Evolutionary conservation across 331 rosid species (phyloP).

Genomic region (Pyracantha coccinea): DNA sequence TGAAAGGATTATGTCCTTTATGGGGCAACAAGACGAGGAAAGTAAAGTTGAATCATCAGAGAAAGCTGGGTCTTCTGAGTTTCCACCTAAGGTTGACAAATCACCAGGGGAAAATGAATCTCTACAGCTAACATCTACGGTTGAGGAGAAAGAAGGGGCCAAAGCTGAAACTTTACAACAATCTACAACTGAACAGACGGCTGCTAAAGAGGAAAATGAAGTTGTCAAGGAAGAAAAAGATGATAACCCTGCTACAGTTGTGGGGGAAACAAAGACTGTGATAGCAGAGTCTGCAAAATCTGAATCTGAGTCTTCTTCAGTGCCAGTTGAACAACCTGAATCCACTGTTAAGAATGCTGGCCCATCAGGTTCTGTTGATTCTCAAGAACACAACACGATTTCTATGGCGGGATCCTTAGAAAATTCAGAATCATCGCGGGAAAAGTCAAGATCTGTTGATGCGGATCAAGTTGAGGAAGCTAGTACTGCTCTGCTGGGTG

Average conservation of each 20-base stretch:
- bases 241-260: constrained; percentile 24
- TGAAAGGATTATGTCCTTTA: constrained; percentile 59
- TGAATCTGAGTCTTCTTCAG: constrained; percentile 27
- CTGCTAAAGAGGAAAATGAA: constrained; percentile 30
- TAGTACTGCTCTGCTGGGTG: constrained; percentile 17
- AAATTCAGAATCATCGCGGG: constrained; percentile 26
- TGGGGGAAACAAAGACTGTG: constrained; percentile 25
- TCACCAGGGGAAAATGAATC: constrained; percentile 33
- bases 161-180: constrained; percentile 22
- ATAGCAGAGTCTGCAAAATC: constrained; percentile 28
- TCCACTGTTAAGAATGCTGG: constrained; percentile 28
- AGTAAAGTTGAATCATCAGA: constrained; percentile 31
- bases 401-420: constrained; percentile 28
- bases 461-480: constrained; percentile 41
- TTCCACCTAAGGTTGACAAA: constrained; percentile 30
- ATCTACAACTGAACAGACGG: constrained; percentile 28
- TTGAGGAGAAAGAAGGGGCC: constrained; percentile 37
- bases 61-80: constrained; percentile 29
- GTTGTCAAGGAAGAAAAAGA: constrained; percentile 26
- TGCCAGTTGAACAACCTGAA: constrained; percentile 40
- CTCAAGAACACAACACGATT: constrained; percentile 30
- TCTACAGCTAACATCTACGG: constrained; percentile 22
- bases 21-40: constrained; percentile 64
- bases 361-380: constrained; percentile 30
- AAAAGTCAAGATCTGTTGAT: constrained; percentile 22